Percentiles rank a stretch among this genome's conserved stretches.
These are phyloP conservation scores for Aspergillus awamori DNA, from an alignment of 2,329 filamentous ascomycete genomes.

Conservation along the genomic window DNA sequence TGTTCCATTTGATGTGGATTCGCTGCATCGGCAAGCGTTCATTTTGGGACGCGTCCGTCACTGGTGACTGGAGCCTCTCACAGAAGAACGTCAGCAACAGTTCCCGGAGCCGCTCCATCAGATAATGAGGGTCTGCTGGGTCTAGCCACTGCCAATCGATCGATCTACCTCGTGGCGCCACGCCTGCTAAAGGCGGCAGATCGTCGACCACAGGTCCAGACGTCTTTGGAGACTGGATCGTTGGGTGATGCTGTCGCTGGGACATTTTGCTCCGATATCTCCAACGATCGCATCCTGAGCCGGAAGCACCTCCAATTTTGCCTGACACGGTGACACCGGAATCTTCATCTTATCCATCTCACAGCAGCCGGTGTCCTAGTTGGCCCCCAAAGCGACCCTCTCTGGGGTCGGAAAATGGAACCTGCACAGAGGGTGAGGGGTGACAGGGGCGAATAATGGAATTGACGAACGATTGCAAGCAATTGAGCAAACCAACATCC, in stretches of 20 bases:
- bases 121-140: not conserved
- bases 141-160: not conserved
- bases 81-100: not conserved
- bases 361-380: too few relatives aligned
- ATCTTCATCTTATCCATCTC: not conserved
- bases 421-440: not conserved
- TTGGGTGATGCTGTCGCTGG: not conserved
- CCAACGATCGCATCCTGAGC: not conserved
- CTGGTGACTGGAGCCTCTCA: not conserved
- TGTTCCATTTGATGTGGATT: too few relatives aligned
- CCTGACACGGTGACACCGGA: not conserved
- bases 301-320: too few relatives aligned
- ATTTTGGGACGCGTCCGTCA: not conserved
- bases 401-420: not conserved
- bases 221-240: not conserved
- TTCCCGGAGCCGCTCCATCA: not conserved
- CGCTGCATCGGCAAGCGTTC: too few relatives aligned
- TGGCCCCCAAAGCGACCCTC: not conserved
- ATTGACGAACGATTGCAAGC: not conserved
- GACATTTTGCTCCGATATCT: not conserved
- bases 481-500: not conserved
- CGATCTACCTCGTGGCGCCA: conserved; percentile 1
- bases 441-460: not conserved
- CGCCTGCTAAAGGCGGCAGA: not conserved
- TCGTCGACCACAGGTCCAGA: not conserved